Evolutionary conservation across 1,284 basidiomycete genomes (phyloP).

Genomic region (Ustilago shanxiensis): DNA sequence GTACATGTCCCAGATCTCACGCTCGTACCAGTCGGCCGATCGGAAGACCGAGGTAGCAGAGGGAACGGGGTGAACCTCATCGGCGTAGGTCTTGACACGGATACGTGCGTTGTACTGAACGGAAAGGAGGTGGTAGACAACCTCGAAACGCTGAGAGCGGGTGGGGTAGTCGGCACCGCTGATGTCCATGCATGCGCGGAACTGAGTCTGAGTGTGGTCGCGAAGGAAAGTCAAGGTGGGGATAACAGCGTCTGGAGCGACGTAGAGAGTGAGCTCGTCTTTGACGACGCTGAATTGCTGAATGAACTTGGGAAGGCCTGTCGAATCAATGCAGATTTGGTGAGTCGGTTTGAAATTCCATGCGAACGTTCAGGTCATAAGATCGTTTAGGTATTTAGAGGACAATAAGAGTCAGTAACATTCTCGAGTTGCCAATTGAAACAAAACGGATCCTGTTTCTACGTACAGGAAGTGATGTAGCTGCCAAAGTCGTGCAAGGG

Average conservation of each 20-base stretch:
- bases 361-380: not conserved
- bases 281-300: constrained; percentile 76
- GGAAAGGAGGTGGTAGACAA: constrained; percentile 95
- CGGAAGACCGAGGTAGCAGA: constrained; percentile 83
- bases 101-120: constrained; percentile 81
- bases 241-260: constrained; percentile 83
- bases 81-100: constrained; percentile 97
- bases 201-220: constrained; percentile 96
- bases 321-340: not conserved
- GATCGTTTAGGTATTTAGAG: no score
- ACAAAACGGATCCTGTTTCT: not conserved
- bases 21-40: constrained; percentile 98
- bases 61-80: constrained; percentile 93
- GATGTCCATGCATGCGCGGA: constrained; percentile 92
- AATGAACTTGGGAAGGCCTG: constrained; percentile 68
- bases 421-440: not conserved
- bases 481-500: constrained; percentile 67
- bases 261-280: constrained; percentile 93
- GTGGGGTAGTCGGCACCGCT: constrained; percentile 96
- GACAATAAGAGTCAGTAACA: not conserved
- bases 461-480: constrained; percentile 68
- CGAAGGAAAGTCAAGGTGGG: constrained; percentile 92
- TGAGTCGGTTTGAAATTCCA: not conserved
- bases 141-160: constrained; percentile 92
- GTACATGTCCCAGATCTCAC: constrained; percentile 97